These are phyloP conservation scores for Yamadazyma taylorii DNA, from an alignment of 1,139 yeast genomes.

Conservation along the genomic window DNA sequence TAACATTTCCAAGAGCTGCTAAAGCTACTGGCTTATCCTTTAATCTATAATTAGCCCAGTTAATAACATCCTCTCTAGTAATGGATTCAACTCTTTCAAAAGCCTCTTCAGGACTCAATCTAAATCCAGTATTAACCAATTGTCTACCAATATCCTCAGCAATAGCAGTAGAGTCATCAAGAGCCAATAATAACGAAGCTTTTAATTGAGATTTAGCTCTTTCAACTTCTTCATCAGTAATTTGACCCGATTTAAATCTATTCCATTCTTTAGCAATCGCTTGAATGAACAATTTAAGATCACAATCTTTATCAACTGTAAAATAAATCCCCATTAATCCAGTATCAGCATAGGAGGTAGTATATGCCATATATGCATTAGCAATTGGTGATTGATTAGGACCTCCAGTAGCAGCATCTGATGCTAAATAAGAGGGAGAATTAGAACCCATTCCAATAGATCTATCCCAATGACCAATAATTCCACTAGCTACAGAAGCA, in stretches of 20 bases:
- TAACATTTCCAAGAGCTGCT: conserved; percentile 85
- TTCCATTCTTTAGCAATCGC: conserved; percentile 88
- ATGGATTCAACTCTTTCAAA: conserved; percentile 81
- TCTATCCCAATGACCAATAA: conserved; percentile 97
- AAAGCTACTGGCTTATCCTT: conserved; percentile 80
- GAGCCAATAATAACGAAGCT: conserved; percentile 82
- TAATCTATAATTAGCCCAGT: conserved; percentile 86
- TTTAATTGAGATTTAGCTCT: conserved; percentile 93
- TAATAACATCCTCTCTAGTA: conserved; percentile 73
- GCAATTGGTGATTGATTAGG: conserved; percentile 60
- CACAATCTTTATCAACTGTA: conserved; percentile 72
- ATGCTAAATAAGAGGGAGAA: conserved; percentile 76
- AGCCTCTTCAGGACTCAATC: conserved; percentile 89
- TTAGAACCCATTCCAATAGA: conserved; percentile 75
- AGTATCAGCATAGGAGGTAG: conserved; percentile 95
- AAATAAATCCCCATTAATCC: conserved; percentile 97
- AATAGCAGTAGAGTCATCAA: conserved; percentile 93
- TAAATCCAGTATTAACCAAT: conserved; percentile 88
- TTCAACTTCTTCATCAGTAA: conserved; percentile 84
- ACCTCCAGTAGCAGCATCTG: conserved; percentile 69
- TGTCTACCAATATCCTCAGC: conserved; percentile 99
- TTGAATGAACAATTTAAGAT: conserved; percentile 66
- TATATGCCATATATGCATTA: conserved; percentile 92
- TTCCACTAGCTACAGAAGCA: conserved; percentile 94
- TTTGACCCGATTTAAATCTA: conserved; percentile 71